Base-by-base conservation (phyloP, 768 basidiomycete species). In the Pleurotus djamor region DNA sequence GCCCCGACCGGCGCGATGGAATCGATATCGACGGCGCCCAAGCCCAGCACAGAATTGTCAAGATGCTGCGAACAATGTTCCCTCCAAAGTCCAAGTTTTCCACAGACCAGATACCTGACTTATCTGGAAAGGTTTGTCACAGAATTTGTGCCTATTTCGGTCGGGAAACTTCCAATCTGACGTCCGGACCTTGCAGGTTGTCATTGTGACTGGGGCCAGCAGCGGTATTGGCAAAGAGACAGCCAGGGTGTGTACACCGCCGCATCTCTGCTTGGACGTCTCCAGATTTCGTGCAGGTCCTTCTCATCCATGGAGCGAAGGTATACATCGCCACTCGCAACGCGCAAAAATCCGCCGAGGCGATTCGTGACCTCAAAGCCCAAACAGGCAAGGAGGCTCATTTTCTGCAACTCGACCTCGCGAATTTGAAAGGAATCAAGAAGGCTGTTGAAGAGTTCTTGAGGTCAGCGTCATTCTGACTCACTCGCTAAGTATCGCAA, bases 281-380 rank as follows among this genome's bases (percentile, higher is more conserved):
- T 13, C 52, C 4, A 38, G 58, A 58, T 8, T 12, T 13, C 28
- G 36, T 49, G 21, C 21, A 80, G 77, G 74, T 68, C 10, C 68
- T 83, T 16, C 71, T 83, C 3, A 57, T 60, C 1, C 76, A 78
- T 59, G 76, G 79, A 60, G 82, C 78, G 21, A 81, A 76, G 51
- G 83, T 86, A 2, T 87, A 84, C 65, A 64, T 86, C n/a, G 81
- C 79, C 0, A 69, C 74, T 21, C 75, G 83, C 2, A 73, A 67
- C 58, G 48, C 69, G 56, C 64, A 67, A 21, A 84, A 75, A 58
- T 77, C 74, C 2, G 63, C 71, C n/a, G 65, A 62, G 8, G 77
- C 78, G 3, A 76, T 83, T 28, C 62, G 60, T 28, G 71, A 79
- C 4, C 65, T 86, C 35, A 74, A 74, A 52, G 59, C 65, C 10